A percentile compares a stretch with the other conserved stretches of the same genome.
Conservation (phyloP, 1,284 basidiomycete species). For the Puccinia hordei region DNA sequence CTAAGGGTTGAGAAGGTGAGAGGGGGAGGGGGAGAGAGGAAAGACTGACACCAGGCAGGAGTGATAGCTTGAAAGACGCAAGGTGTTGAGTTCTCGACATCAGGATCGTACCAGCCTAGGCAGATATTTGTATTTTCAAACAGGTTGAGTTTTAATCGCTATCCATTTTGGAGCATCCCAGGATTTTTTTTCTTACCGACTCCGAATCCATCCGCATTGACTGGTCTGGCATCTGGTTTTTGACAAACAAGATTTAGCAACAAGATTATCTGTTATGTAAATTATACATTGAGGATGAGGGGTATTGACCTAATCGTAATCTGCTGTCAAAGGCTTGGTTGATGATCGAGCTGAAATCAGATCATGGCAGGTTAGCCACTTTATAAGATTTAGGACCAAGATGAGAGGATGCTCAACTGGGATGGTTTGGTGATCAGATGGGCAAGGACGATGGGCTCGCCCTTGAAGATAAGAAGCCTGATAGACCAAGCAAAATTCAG, state of each 20-base stretch:
- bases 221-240: conserved; percentile 46
- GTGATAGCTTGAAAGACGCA: conserved; percentile 55
- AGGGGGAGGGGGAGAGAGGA: neutral
- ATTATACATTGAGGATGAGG: no score
- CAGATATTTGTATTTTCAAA: neutral
- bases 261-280: no score
- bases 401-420: conserved; percentile 11
- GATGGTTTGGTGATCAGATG: conserved; percentile 49
- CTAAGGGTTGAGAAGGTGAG: neutral
- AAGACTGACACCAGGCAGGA: conserved; percentile 42
- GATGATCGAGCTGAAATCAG: conserved; percentile 61
- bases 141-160: neutral
- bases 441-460: conserved; percentile 42
- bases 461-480: conserved; percentile 48
- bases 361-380: no score
- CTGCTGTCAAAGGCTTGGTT: conserved; percentile 92
- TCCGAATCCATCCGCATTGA: conserved; percentile 85
- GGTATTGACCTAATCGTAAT: conserved; percentile 66
- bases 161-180: conserved; percentile 19
- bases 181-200: conserved; percentile 70
- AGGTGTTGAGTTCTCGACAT: conserved; percentile 66
- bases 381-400: no score
- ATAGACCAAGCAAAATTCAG: no score
- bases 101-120: conserved; percentile 83
- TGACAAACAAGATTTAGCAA: no score